A percentile compares a stretch with the other conserved stretches of the same genome.
phyloP scores from a whole-genome alignment of 805 yeast genomes.

The Vanderwaltozyma tropicalis region DNA sequence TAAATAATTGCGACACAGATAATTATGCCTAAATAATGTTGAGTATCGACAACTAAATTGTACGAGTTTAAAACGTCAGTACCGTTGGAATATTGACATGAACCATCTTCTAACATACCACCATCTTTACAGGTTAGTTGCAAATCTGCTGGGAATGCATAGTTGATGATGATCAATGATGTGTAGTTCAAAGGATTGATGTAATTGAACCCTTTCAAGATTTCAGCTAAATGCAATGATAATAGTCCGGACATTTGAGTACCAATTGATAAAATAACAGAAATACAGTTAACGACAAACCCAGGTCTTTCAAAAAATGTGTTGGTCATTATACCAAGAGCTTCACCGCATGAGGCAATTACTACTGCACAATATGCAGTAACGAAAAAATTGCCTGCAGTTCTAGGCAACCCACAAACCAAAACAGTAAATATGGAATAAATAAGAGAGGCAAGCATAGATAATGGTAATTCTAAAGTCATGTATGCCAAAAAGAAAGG shows the following conservation, averaged over 20 bases:
- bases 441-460: slow-evolving; percentile 36
- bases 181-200: slow-evolving; percentile 71
- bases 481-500: slow-evolving; percentile 43
- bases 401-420: slow-evolving; percentile 64
- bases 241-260: slow-evolving; percentile 77
- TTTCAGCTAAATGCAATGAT: slow-evolving; percentile 64
- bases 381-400: slow-evolving; percentile 55
- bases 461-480: slow-evolving; percentile 25
- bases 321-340: slow-evolving; percentile 72
- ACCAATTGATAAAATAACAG: slow-evolving; percentile 57
- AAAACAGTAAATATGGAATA: slow-evolving; percentile 56
- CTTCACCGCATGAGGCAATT: slow-evolving; percentile 68
- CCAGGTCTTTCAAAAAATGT: slow-evolving; percentile 67
- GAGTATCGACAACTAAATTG: slow-evolving; percentile 31
- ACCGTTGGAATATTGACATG: slow-evolving; percentile 45
- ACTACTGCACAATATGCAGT: slow-evolving; percentile 44
- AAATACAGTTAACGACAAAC: slow-evolving; percentile 64
- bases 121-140: slow-evolving; percentile 41
- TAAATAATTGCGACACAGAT: slow-evolving; percentile 22
- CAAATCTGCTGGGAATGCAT: slow-evolving; percentile 44
- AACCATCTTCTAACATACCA: slow-evolving; percentile 25
- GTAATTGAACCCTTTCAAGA: slow-evolving; percentile 62
- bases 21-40: slow-evolving; percentile 29
- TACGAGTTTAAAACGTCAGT: slow-evolving; percentile 45
- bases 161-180: slow-evolving; percentile 47